Evolutionary conservation across 2,329 filamentous ascomycete genomes (phyloP).

Genomic region (Ustilaginoidea virens): DNA sequence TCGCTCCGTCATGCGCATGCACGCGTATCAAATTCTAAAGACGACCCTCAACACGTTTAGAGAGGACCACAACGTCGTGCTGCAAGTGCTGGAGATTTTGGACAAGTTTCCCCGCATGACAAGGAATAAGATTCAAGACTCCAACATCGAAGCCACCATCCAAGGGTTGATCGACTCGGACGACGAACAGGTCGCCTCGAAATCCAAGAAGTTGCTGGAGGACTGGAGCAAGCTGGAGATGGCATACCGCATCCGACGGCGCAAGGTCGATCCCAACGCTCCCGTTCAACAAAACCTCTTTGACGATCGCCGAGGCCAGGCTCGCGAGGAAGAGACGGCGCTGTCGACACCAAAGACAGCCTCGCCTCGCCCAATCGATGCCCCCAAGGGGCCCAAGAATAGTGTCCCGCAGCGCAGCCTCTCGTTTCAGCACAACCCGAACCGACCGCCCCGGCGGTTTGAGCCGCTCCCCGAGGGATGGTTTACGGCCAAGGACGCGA

Average conservation of each 20-base stretch:
- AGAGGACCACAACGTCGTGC: slow-evolving; percentile 76
- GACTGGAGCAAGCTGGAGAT: slow-evolving; percentile 83
- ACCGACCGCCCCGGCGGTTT: slow-evolving; percentile 37
- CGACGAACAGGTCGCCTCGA: slow-evolving; percentile 59
- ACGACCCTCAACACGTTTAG: slow-evolving; percentile 71
- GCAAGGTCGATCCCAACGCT: slow-evolving; percentile 63
- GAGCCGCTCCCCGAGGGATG: slow-evolving; percentile 62
- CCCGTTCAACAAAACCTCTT: slow-evolving; percentile 39
- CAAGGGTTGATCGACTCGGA: slow-evolving; percentile 50
- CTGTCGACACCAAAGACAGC: slow-evolving; percentile 24
- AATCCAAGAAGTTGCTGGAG: slow-evolving; percentile 56
- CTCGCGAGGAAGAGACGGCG: slow-evolving; percentile 23
- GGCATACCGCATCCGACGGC: slow-evolving; percentile 82
- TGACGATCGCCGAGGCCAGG: slow-evolving; percentile 42
- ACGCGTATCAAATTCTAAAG: slow-evolving; percentile 91
- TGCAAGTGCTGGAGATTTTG: slow-evolving; percentile 82
- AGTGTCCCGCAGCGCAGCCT: slow-evolving; percentile 38
- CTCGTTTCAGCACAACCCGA: slow-evolving; percentile 31
- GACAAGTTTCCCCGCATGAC: slow-evolving; percentile 81
- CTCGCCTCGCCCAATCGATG: slow-evolving; percentile 30
- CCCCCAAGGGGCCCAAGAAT: slow-evolving; percentile 44
- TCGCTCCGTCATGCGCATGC: slow-evolving; percentile 84
- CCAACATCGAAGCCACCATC: slow-evolving; percentile 79
- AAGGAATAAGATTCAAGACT: slow-evolving; percentile 92
- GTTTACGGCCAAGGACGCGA: slow-evolving; percentile 58